Evolutionary conservation across 176 grass and related monocot genomes (phyloP).

Genomic region (Ananas comosus): DNA sequence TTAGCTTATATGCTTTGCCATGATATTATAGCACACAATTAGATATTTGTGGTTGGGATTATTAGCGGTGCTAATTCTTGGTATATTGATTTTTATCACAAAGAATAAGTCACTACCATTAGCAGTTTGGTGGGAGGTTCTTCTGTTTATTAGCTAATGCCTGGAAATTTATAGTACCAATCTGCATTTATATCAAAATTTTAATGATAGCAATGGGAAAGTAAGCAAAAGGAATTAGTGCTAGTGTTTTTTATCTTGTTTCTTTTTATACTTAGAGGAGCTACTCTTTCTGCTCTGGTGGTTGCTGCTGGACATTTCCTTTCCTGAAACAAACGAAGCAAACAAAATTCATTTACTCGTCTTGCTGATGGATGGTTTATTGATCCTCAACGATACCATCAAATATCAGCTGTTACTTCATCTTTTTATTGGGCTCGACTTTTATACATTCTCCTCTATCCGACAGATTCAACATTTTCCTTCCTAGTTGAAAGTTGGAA

Average conservation of each 20-base stretch:
- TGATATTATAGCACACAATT: too few species aligned
- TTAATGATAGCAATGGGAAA: not conserved
- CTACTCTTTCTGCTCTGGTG: not conserved
- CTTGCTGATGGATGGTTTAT: not conserved
- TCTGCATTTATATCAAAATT: not conserved
- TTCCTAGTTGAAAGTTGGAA: conserved; percentile 89
- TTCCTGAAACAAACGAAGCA: not conserved
- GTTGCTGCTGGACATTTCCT: not conserved
- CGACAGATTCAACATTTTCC: conserved; percentile 83
- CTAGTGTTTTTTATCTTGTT: not conserved
- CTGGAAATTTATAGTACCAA: not conserved
- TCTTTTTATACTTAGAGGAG: not conserved
- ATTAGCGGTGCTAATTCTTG: too few species aligned
- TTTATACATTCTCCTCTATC: conserved; percentile 1
- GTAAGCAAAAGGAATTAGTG: not conserved
- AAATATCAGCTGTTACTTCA: not conserved
- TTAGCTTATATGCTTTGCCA: too few species aligned
- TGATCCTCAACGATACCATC: not conserved
- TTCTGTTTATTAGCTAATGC: conserved; percentile 10
- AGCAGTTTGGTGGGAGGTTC: not conserved
- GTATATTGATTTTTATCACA: too few species aligned
- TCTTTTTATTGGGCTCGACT: not conserved
- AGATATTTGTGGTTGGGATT: too few species aligned
- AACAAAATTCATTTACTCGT: not conserved
- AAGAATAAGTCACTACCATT: not conserved